Conservation (phyloP, 257 asterid genomes). For the Ballota nigra region DNA sequence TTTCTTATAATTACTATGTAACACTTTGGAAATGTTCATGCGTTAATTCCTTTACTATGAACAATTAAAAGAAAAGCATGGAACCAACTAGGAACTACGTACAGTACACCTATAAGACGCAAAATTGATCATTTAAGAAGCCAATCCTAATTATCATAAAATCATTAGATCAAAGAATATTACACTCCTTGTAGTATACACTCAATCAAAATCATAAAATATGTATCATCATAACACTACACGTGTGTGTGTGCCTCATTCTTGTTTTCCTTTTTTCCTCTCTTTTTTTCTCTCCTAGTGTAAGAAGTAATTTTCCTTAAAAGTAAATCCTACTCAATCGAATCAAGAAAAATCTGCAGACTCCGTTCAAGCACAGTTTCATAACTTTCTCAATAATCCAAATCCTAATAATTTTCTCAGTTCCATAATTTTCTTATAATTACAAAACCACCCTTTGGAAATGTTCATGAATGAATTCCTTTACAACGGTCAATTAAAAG, state of each 20-base stretch:
- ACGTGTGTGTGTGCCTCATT: not conserved
- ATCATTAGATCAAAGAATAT: not conserved
- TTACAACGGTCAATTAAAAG: too few species aligned
- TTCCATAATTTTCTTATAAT: too few species aligned
- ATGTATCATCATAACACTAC: not conserved
- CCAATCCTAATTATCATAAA: not conserved
- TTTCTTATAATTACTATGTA: not conserved
- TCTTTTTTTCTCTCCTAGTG: not conserved
- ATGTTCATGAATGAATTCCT: too few species aligned
- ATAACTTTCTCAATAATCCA: conserved; percentile 9
- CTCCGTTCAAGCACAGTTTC: conserved; percentile 16
- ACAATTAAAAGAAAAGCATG: not conserved
- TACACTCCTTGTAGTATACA: not conserved
- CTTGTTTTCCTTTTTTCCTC: not conserved
- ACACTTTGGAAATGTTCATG: not conserved
- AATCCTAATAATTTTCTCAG: too few species aligned
- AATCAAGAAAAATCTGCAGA: not conserved
- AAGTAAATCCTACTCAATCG: conserved; percentile 3
- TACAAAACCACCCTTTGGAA: too few species aligned
- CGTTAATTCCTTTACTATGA: conserved; percentile 1
- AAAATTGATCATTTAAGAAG: not conserved
- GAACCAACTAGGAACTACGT: not conserved
- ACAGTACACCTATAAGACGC: not conserved
- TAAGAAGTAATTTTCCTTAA: not conserved
- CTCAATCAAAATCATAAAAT: not conserved